Evolutionary conservation across 495 filamentous ascomycete genomes (phyloP).

Genomic region (Eremomyces bilateralis): DNA sequence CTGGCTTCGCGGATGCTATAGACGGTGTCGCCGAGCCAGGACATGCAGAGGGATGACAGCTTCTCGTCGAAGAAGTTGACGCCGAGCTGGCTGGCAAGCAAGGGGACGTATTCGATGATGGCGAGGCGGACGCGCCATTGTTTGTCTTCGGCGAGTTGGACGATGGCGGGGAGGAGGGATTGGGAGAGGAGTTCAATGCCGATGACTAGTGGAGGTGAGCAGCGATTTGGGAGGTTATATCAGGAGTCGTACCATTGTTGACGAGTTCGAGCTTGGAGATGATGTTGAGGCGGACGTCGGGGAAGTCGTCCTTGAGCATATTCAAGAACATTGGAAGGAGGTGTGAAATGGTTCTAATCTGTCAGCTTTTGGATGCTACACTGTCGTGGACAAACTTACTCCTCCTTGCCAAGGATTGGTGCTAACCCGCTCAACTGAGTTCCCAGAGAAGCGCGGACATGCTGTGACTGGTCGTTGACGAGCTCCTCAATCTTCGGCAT

Average conservation of each 20-base stretch:
- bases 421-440: conserved; percentile 95
- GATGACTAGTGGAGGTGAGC: conserved; percentile 40
- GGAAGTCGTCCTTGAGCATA: conserved; percentile 99
- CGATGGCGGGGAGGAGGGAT: conserved; percentile 92
- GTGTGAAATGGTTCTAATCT: conserved; percentile 66
- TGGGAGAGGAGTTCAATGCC: conserved; percentile 93
- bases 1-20: conserved; percentile 96
- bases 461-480: conserved; percentile 86
- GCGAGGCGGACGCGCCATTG: conserved; percentile 96
- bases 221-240: background rate
- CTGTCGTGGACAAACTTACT: conserved; percentile 41
- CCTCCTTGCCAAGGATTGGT: conserved; percentile 91
- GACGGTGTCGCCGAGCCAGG: conserved; percentile 96
- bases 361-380: background rate
- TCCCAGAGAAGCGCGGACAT: conserved; percentile 84
- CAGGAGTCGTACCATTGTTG: conserved; percentile 52
- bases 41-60: conserved; percentile 87
- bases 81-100: conserved; percentile 85
- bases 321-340: conserved; percentile 97
- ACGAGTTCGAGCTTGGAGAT: conserved; percentile 96
- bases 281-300: conserved; percentile 91
- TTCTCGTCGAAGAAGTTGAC: conserved; percentile 98
- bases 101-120: conserved; percentile 97
- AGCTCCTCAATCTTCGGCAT: conserved; percentile 93
- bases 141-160: conserved; percentile 94